phyloP scores from a whole-genome alignment of 176 grass and related monocot species.

The Triticum dicoccoides region DNA sequence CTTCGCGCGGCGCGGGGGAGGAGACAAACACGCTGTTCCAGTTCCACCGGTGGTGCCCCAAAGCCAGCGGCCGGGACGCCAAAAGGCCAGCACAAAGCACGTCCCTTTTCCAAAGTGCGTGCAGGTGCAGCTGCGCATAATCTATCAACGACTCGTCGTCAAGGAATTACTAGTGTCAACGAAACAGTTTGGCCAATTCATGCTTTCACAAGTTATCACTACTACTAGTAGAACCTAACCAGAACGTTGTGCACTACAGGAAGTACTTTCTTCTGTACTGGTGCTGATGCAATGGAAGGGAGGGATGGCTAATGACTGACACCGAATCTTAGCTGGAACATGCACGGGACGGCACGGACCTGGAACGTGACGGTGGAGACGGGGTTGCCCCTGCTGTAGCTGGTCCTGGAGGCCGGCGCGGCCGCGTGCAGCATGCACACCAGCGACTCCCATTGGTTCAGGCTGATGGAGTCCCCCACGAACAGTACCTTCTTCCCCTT shows the following conservation, averaged over 20 bases:
- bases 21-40: conserved; percentile 32
- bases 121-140: background rate
- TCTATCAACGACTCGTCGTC: background rate
- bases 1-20: background rate
- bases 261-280: background rate
- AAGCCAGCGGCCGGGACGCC: conserved; percentile 30
- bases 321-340: background rate
- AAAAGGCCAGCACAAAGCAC: conserved; percentile 38
- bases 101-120: conserved; percentile 1
- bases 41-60: conserved; percentile 28
- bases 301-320: background rate
- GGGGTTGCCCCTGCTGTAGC: conserved; percentile 38
- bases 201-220: background rate
- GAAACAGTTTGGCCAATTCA: background rate
- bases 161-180: background rate
- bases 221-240: background rate
- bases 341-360: conserved; percentile 29
- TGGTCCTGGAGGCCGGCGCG: conserved; percentile 59
- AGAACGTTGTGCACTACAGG: background rate
- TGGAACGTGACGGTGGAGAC: conserved; percentile 77
- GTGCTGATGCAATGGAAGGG: background rate
- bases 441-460: conserved; percentile 97
- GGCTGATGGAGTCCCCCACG: conserved; percentile 93
- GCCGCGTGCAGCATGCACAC: conserved; percentile 89
- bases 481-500: conserved; percentile 99